Percentiles rank a stretch among this genome's conserved stretches.
phyloP scores from a whole-genome alignment of 768 basidiomycete species.

The Tylopilus plumbeoviolaceoides region DNA sequence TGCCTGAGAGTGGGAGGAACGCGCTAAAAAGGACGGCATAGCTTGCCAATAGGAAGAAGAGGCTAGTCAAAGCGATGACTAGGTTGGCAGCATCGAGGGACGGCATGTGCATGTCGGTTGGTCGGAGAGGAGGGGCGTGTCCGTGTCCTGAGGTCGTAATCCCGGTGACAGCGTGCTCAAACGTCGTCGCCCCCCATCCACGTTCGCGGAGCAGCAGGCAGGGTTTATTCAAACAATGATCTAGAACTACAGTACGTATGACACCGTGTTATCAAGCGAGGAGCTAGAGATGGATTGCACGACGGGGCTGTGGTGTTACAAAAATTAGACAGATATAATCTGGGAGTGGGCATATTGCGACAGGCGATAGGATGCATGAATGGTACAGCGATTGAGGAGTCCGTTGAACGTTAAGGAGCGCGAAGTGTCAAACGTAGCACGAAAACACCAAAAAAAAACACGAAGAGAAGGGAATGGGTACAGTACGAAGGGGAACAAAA shows the following conservation, averaged over 20 bases:
- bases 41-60: slow-evolving; percentile 54
- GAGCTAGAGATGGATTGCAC: slow-evolving; percentile 13
- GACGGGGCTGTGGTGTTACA: slow-evolving; percentile 26
- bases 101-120: slow-evolving; percentile 22
- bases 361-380: slow-evolving; percentile 23
- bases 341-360: slow-evolving; percentile 22
- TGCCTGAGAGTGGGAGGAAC: slow-evolving; percentile 50
- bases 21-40: slow-evolving; percentile 66
- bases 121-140: slow-evolving; percentile 8
- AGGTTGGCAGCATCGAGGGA: slow-evolving; percentile 41
- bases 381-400: slow-evolving; percentile 22
- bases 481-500: slow-evolving; percentile 5
- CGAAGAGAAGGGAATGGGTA: neutral
- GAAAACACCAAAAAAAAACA: neutral
- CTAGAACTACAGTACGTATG: slow-evolving; percentile 29
- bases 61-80: slow-evolving; percentile 41
- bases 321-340: slow-evolving; percentile 27
- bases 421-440: slow-evolving; percentile 13
- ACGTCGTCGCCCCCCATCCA: slow-evolving; percentile 7
- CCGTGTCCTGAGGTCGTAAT: slow-evolving; percentile 25
- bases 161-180: slow-evolving; percentile 22
- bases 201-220: slow-evolving; percentile 9
- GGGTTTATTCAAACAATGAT: slow-evolving; percentile 19
- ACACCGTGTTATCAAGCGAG: slow-evolving; percentile 12
- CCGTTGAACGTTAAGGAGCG: slow-evolving; percentile 20